These are phyloP conservation scores for Botrytis pseudocinerea DNA, from an alignment of 2,329 filamentous ascomycete species.

Conservation along the genomic window DNA sequence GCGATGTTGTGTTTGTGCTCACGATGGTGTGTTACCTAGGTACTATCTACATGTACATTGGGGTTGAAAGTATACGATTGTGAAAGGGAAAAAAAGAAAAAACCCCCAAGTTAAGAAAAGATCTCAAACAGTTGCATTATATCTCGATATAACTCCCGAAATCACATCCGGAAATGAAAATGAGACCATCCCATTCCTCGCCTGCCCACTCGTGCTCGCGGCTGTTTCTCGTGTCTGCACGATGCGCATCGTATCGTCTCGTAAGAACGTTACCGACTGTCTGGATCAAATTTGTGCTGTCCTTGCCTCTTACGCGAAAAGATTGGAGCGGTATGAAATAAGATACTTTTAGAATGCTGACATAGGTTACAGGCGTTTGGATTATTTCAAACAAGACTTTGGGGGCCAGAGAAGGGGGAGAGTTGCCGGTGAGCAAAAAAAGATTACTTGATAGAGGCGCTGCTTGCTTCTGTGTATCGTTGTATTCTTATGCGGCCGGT, in stretches of 20 bases:
- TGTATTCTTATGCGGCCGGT: background rate
- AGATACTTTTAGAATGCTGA: constrained; percentile 16
- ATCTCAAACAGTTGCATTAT: constrained; percentile 10
- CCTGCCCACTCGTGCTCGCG: background rate
- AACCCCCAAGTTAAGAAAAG: background rate
- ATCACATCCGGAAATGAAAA: background rate
- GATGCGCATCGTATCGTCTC: constrained; percentile 1
- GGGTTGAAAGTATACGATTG: background rate
- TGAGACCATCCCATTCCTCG: background rate
- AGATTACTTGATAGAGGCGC: background rate
- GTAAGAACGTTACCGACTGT: constrained; percentile 9
- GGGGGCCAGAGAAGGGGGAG: constrained; percentile 3
- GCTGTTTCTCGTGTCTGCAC: constrained; percentile 14
- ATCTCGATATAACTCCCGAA: background rate
- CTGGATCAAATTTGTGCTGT: constrained; percentile 13
- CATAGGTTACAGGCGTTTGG: constrained; percentile 9
- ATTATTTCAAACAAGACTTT: background rate
- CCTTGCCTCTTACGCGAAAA: background rate
- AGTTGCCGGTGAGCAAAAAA: background rate
- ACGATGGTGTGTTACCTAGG: constrained; percentile 7
- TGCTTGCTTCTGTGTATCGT: background rate
- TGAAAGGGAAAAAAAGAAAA: background rate
- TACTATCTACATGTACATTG: background rate
- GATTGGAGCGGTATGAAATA: background rate
- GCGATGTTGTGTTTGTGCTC: background rate